phyloP scores from a whole-genome alignment of 495 filamentous ascomycete genomes.

The Podospora appendiculata region DNA sequence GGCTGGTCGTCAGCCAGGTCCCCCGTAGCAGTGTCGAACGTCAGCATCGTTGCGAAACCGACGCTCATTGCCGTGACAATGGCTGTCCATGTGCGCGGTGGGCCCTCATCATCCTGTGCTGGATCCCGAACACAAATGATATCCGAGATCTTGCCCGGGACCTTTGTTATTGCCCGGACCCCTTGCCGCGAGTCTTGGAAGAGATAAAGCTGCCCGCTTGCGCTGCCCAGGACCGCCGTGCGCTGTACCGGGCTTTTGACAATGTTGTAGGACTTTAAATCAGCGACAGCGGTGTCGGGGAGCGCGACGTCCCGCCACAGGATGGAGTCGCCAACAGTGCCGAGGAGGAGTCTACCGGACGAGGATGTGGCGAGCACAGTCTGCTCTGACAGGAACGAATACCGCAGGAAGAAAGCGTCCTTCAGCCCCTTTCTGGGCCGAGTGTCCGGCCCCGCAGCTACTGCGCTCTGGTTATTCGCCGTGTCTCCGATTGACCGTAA shows the following conservation, averaged over 20 bases:
- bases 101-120: background rate
- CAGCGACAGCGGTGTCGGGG: constrained; percentile 17
- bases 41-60: constrained; percentile 12
- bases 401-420: constrained; percentile 49
- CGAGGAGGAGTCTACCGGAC: constrained; percentile 53
- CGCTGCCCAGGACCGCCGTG: constrained; percentile 45
- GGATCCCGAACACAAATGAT: constrained; percentile 26
- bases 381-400: constrained; percentile 53
- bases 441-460: background rate
- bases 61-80: constrained; percentile 16
- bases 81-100: constrained; percentile 4
- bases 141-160: constrained; percentile 45
- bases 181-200: constrained; percentile 24
- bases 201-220: constrained; percentile 43
- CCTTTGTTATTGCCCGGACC: constrained; percentile 19
- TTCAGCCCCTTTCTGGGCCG: constrained; percentile 13
- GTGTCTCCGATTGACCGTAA: background rate
- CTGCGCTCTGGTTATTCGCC: background rate
- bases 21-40: constrained; percentile 3
- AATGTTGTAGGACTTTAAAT: constrained; percentile 39
- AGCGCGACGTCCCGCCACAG: constrained; percentile 33
- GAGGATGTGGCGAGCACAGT: constrained; percentile 52
- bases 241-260: constrained; percentile 23
- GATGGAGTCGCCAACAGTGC: constrained; percentile 19
- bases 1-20: background rate